Evolutionary conservation across 2,329 filamentous ascomycete genomes (phyloP).

Genomic region (Fusarium globosum): DNA sequence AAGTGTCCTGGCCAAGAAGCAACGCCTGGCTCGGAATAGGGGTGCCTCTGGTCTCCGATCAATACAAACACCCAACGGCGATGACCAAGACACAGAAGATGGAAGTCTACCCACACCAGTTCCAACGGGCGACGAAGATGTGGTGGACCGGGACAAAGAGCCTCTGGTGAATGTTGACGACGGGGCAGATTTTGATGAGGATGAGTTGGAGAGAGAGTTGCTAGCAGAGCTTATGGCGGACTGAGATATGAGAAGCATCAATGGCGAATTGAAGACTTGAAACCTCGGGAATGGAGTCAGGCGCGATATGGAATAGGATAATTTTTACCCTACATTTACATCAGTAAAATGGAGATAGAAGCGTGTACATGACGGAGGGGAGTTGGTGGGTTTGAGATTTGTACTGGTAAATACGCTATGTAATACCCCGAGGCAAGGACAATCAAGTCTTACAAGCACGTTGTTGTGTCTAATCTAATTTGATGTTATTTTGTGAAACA

Average conservation of each 20-base stretch:
- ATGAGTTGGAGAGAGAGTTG: slow-evolving; percentile 72
- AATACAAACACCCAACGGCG: slow-evolving; percentile 55
- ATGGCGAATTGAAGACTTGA: slow-evolving; percentile 52
- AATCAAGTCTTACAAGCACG: slow-evolving; percentile 18
- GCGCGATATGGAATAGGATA: neutral
- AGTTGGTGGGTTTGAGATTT: slow-evolving; percentile 6
- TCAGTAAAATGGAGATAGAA: slow-evolving; percentile 20
- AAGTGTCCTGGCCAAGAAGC: slow-evolving; percentile 62
- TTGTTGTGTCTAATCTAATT: neutral
- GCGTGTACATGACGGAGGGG: slow-evolving; percentile 14
- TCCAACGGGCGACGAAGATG: slow-evolving; percentile 50
- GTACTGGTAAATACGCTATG: slow-evolving; percentile 1
- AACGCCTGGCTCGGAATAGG: slow-evolving; percentile 58
- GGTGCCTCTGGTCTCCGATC: slow-evolving; percentile 60
- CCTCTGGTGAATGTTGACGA: slow-evolving; percentile 44
- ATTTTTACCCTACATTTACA: neutral
- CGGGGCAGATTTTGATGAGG: slow-evolving; percentile 60
- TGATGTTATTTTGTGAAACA: neutral
- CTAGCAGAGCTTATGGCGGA: slow-evolving; percentile 67
- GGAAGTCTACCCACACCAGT: slow-evolving; percentile 56
- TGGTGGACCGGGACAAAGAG: slow-evolving; percentile 46
- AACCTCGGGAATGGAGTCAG: slow-evolving; percentile 6
- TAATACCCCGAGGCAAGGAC: slow-evolving; percentile 30
- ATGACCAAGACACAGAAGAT: slow-evolving; percentile 48
- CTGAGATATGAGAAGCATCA: slow-evolving; percentile 60